A percentile compares a stretch with the other conserved stretches of the same genome.
Conservation (phyloP, 2,329 filamentous ascomycete genomes). For the Colletotrichum sojae region DNA sequence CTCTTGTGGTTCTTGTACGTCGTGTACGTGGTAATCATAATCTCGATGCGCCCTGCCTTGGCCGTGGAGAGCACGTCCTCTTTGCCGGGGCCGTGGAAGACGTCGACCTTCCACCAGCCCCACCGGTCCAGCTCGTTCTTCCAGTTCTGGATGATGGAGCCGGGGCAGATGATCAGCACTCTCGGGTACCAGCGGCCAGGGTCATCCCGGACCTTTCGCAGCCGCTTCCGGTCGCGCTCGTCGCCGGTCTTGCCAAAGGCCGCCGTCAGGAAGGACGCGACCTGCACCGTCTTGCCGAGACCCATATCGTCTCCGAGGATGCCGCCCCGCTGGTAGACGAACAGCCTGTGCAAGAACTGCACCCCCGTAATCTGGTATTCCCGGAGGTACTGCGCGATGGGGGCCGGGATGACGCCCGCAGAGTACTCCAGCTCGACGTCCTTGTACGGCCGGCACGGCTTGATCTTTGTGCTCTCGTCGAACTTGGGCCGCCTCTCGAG, state of each 20-base stretch:
- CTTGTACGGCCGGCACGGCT: slow-evolving; percentile 78
- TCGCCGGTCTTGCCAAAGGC: slow-evolving; percentile 96
- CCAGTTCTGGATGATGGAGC: slow-evolving; percentile 93
- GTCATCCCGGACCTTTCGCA: slow-evolving; percentile 84
- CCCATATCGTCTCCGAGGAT: slow-evolving; percentile 98
- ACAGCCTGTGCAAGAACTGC: slow-evolving; percentile 87
- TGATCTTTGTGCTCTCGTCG: slow-evolving; percentile 64
- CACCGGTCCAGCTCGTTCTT: slow-evolving; percentile 86
- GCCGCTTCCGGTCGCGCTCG: slow-evolving; percentile 85
- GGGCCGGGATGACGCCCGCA: slow-evolving; percentile 85
- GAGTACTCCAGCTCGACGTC: slow-evolving; percentile 84
- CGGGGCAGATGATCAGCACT: slow-evolving; percentile 89
- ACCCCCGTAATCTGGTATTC: slow-evolving; percentile 93
- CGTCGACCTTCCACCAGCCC: slow-evolving; percentile 95
- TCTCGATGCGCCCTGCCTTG: slow-evolving; percentile 82
- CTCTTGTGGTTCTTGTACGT: slow-evolving; percentile 87
- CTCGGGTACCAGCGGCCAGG: slow-evolving; percentile 83
- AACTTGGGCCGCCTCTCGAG: slow-evolving; percentile 81
- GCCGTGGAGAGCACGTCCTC: slow-evolving; percentile 81
- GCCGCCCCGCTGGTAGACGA: slow-evolving; percentile 91
- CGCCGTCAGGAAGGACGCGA: slow-evolving; percentile 90
- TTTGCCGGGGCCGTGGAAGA: slow-evolving; percentile 81
- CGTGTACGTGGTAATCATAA: slow-evolving; percentile 94
- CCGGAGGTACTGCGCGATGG: slow-evolving; percentile 91
- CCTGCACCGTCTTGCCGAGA: slow-evolving; percentile 95